These are phyloP conservation scores for Kodamaea hsintzibuensis DNA, from an alignment of 805 yeast genomes.

Conservation along the genomic window DNA sequence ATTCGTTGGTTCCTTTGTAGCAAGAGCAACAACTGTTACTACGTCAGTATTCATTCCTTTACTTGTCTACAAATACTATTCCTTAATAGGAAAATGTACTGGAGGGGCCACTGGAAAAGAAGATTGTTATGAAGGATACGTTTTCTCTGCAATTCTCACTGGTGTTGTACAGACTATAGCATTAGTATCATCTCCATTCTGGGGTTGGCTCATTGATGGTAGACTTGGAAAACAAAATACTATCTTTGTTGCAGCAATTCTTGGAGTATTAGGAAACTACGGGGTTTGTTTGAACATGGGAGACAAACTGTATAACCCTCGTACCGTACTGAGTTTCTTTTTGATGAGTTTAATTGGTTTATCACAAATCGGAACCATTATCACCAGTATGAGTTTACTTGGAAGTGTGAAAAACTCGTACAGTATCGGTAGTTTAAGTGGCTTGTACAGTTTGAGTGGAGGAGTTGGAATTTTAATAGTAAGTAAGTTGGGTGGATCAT, in stretches of 20 bases:
- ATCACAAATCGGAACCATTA: constrained; percentile 62
- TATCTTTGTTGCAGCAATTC: constrained; percentile 37
- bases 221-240: constrained; percentile 29
- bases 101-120: constrained; percentile 22
- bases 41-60: constrained; percentile 64
- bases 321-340: constrained; percentile 38
- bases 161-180: constrained; percentile 65
- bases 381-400: constrained; percentile 62
- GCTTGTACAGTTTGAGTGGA: constrained; percentile 67
- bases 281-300: constrained; percentile 21
- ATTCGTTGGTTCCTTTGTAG: constrained; percentile 60
- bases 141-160: constrained; percentile 64
- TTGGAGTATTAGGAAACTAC: constrained; percentile 47
- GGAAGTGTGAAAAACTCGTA: constrained; percentile 36
- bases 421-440: constrained; percentile 65
- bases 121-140: constrained; percentile 61
- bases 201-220: constrained; percentile 58
- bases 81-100: constrained; percentile 50
- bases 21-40: constrained; percentile 62
- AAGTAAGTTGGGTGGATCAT: constrained; percentile 60
- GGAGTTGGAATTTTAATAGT: constrained; percentile 65
- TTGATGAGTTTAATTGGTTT: constrained; percentile 50
- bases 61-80: constrained; percentile 57
- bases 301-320: constrained; percentile 32
- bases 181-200: constrained; percentile 60